These are phyloP conservation scores for Parathielavia hyrcaniae DNA, from an alignment of 495 filamentous ascomycete species.

Conservation along the genomic window DNA sequence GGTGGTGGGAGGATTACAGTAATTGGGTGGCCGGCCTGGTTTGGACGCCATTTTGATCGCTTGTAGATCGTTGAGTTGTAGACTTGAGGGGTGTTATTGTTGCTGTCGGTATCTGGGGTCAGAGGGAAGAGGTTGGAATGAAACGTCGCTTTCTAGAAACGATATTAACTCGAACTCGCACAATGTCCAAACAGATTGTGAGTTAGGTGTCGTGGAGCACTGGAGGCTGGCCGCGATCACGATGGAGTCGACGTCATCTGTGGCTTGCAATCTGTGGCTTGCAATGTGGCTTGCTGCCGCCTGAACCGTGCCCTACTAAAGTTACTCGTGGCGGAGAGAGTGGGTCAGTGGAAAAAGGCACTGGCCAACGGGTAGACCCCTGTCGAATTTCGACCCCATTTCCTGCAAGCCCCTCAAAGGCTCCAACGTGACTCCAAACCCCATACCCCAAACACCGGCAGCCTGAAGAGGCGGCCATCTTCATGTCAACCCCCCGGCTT, in stretches of 20 bases:
- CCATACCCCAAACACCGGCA: too few relatives aligned
- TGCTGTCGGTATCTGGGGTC: too few relatives aligned
- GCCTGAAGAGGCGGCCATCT: too few relatives aligned
- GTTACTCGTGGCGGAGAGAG: too few relatives aligned
- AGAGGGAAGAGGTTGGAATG: too few relatives aligned
- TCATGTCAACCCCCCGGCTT: too few relatives aligned
- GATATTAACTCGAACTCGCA: not conserved
- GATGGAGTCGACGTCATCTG: slow-evolving; percentile 34
- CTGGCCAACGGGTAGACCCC: too few relatives aligned
- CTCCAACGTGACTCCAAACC: too few relatives aligned
- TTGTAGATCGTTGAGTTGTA: not conserved
- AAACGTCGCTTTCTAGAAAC: not conserved
- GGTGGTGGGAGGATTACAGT: slow-evolving; percentile 38
- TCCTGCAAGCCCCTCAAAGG: slow-evolving; percentile 8
- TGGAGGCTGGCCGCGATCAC: not conserved
- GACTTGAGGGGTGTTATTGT: not conserved
- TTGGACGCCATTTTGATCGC: slow-evolving; percentile 34
- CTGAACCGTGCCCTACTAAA: too few relatives aligned
- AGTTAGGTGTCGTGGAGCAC: not conserved
- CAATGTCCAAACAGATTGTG: not conserved
- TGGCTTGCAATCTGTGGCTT: slow-evolving; percentile 36
- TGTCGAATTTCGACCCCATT: slow-evolving; percentile 3
- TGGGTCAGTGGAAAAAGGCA: too few relatives aligned
- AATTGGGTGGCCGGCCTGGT: slow-evolving; percentile 42
- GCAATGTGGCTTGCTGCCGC: slow-evolving; percentile 31